A percentile compares a stretch with the other conserved stretches of the same genome.
These are phyloP conservation scores for Fusarium nodosum DNA, from an alignment of 2,329 filamentous ascomycete genomes.

Conservation along the genomic window DNA sequence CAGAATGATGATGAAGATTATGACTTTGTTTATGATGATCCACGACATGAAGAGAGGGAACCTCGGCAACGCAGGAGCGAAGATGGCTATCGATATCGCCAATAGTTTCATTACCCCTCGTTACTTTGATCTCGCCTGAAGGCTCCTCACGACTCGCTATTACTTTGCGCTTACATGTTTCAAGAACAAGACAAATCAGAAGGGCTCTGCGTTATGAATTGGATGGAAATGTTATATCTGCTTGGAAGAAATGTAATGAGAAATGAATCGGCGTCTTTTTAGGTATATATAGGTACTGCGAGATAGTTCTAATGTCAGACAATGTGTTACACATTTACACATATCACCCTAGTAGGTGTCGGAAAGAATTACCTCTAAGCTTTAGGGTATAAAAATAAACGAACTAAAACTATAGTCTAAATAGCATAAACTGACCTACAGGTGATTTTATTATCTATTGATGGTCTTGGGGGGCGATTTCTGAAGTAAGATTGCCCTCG, in stretches of 20 bases:
- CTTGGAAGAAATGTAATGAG: conserved; percentile 29
- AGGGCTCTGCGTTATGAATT: background rate
- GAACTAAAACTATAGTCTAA: too few relatives aligned
- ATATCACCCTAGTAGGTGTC: background rate
- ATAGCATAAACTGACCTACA: too few relatives aligned
- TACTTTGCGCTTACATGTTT: background rate
- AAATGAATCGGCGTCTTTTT: conserved; percentile 29
- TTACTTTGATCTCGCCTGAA: conserved; percentile 16
- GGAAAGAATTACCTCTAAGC: too few relatives aligned
- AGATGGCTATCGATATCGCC: conserved; percentile 44
- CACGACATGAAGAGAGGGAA: conserved; percentile 48
- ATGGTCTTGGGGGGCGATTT: too few relatives aligned
- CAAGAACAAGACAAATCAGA: conserved; percentile 7
- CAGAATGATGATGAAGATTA: conserved; percentile 48
- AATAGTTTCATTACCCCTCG: conserved; percentile 22
- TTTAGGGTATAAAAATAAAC: too few relatives aligned
- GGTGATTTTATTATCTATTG: too few relatives aligned
- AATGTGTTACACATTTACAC: background rate
- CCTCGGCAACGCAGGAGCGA: conserved; percentile 46
- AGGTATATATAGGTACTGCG: background rate
- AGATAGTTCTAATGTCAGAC: background rate
- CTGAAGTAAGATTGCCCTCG: too few relatives aligned
- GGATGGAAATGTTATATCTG: conserved; percentile 1
- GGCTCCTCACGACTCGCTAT: conserved; percentile 29
- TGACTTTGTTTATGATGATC: conserved; percentile 51